Evolutionary conservation across 2,329 filamentous ascomycete genomes (phyloP).

Genomic region (Cryphonectria nitschkei): DNA sequence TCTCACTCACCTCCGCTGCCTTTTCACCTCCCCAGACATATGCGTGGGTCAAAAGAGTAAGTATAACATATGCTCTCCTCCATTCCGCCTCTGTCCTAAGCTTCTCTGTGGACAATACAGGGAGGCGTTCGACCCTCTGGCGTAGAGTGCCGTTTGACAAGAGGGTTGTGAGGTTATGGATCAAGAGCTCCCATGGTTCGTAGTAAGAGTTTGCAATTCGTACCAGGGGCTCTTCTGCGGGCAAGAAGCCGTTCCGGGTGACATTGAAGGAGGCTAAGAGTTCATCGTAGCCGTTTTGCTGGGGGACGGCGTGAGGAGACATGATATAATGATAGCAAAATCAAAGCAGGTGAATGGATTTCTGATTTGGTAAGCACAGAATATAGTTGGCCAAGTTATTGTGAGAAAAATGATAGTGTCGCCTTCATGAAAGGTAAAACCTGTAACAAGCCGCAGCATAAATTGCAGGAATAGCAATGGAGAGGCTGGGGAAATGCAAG

Average conservation of each 20-base stretch:
- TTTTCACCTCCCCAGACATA: constrained; percentile 87
- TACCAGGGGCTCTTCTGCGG: constrained; percentile 68
- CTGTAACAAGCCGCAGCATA: not conserved
- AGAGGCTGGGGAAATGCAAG: not conserved
- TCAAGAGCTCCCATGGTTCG: constrained; percentile 75
- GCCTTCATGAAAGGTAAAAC: not conserved
- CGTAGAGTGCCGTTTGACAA: constrained; percentile 68
- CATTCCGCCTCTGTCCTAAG: constrained; percentile 72
- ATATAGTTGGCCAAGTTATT: not conserved
- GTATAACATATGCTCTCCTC: constrained; percentile 77
- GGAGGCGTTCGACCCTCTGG: constrained; percentile 65
- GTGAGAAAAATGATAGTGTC: not conserved
- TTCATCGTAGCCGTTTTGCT: constrained; percentile 31
- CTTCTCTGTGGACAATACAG: constrained; percentile 67
- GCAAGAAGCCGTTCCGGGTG: constrained; percentile 74
- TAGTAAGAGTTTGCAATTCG: constrained; percentile 74
- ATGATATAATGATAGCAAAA: constrained; percentile 35
- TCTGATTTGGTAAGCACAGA: too few relatives aligned
- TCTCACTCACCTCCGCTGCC: constrained; percentile 66
- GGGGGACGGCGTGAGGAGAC: constrained; percentile 48
- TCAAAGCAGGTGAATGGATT: not conserved
- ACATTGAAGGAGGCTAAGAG: constrained; percentile 43
- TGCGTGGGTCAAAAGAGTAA: constrained; percentile 79
- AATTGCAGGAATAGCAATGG: not conserved
- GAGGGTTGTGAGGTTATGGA: constrained; percentile 67